Evolutionary conservation across 305 asterid genomes (phyloP), one percentile per base, ranked within the genome.

Genomic region (Rubia balearica): DNA sequence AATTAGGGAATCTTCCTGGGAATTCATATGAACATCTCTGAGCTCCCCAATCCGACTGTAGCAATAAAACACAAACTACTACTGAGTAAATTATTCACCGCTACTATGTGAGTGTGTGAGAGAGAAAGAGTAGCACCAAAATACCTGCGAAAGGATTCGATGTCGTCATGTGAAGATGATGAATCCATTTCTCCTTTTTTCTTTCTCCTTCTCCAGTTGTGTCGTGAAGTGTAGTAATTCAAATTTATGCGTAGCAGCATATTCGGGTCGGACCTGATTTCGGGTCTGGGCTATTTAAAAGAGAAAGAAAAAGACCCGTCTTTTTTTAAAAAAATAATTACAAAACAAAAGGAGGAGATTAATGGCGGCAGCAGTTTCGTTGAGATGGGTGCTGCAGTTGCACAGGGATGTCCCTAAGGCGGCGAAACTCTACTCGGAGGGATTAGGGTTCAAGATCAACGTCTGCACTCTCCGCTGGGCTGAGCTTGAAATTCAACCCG

Each of bases 401-500:
- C 97, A 90, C 86, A 89, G 84, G 78, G 96, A 92, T 72, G 93
- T 92, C 36, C 97, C 97, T 1, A 92, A 86, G 79, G 98, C 97
- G 53, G 95, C 96, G 48, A 85, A 90, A 73, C 83, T 92, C 75
- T 90, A 89, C 62, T 87, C 97, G 11, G 90, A 90, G 68, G 98
- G 96, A 43, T 79, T 90, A 57, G 97, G 91, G 9, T 85, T 90
- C 84, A 87, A 87, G 70, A 76, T 92, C 68, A 81, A 85, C 22
- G 88, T 90, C 55, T 92, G 97, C 81, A 83, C 91, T 65, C 91
- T 78, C 70, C 91, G 96, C 11, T 92, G 96, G 96, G 96, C 97
- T 42, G 98, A 90, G 85, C 98, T 90, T 49, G 98, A 92, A 85
- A 95, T 90, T 72, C 86, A 84, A 55, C 88, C 97, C 24, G 95